Conservation (phyloP, 176 grass and related monocot species). For the Neostapfia colusana region DNA sequence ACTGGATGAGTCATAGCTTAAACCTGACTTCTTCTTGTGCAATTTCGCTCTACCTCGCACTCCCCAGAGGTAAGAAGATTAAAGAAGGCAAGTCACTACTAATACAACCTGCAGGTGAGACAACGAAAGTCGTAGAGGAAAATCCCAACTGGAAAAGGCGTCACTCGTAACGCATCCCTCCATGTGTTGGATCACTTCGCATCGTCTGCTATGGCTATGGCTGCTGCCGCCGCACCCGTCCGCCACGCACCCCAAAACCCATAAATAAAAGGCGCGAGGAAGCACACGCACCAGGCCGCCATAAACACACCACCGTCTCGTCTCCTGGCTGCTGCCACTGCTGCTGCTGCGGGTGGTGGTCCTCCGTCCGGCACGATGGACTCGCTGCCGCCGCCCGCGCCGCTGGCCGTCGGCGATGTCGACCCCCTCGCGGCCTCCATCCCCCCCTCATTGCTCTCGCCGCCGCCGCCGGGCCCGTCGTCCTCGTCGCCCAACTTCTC, state of each 20-base stretch:
- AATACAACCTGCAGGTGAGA: background rate
- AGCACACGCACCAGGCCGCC: slow-evolving; percentile 11
- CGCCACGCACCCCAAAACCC: slow-evolving; percentile 54
- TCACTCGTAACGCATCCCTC: no score
- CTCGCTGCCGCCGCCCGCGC: slow-evolving; percentile 41
- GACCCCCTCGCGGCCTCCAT: slow-evolving; percentile 52
- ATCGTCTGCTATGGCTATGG: background rate
- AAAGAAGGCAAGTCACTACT: slow-evolving; percentile 7
- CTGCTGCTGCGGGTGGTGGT: background rate
- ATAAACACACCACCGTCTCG: slow-evolving; percentile 19
- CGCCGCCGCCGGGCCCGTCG: background rate
- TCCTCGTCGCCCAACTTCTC: slow-evolving; percentile 55
- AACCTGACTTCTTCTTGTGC: slow-evolving; percentile 6
- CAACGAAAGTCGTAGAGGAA: background rate
- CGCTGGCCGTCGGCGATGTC: slow-evolving; percentile 12
- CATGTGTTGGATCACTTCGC: background rate
- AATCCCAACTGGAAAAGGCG: background rate
- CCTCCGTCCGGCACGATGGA: slow-evolving; percentile 25
- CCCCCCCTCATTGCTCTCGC: slow-evolving; percentile 37
- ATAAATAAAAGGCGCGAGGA: slow-evolving; percentile 52
- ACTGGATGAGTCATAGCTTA: background rate
- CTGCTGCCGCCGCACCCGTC: background rate
- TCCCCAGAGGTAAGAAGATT: background rate
- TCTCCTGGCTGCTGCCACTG: background rate
- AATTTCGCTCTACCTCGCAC: background rate